These are phyloP conservation scores for Trichoderma sp. DNA, from an alignment of 2,329 filamentous ascomycete species.

Conservation along the genomic window DNA sequence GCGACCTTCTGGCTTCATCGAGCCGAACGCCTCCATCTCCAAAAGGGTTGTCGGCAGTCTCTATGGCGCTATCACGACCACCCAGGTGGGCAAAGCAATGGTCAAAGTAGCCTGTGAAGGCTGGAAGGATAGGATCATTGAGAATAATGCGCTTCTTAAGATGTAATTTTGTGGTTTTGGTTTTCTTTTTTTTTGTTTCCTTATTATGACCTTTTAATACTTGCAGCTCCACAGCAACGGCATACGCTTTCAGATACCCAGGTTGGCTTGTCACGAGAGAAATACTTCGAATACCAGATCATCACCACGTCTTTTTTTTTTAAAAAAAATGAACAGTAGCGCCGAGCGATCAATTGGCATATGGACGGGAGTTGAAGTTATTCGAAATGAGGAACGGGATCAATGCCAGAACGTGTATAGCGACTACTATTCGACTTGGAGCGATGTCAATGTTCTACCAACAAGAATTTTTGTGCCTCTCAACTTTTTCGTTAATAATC, in stretches of 20 bases:
- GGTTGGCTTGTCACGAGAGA: slow-evolving; percentile 10
- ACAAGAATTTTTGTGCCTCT: background rate
- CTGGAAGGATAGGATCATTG: slow-evolving; percentile 39
- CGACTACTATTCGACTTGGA: background rate
- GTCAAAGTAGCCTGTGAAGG: slow-evolving; percentile 42
- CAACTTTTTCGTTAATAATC: background rate
- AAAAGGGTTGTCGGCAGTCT: slow-evolving; percentile 36
- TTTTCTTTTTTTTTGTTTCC: background rate
- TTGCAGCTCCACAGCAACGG: slow-evolving; percentile 12
- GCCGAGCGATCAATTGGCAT: background rate
- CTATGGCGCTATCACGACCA: slow-evolving; percentile 37
- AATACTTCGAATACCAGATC: background rate
- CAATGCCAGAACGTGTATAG: background rate
- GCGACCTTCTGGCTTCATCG: slow-evolving; percentile 40
- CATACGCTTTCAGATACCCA: slow-evolving; percentile 23
- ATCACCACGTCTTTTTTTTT: background rate
- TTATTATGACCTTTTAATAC: background rate
- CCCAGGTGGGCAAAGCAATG: slow-evolving; percentile 42
- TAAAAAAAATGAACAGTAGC: background rate
- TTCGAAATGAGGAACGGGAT: background rate
- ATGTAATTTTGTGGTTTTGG: slow-evolving; percentile 30
- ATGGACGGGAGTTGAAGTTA: slow-evolving; percentile 3
- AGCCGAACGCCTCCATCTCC: slow-evolving; percentile 30
- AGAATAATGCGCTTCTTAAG: slow-evolving; percentile 38
- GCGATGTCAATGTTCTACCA: background rate